Evolutionary conservation across 169 alveolate genomes (phyloP).

Genomic region (Condylostoma magnum): DNA sequence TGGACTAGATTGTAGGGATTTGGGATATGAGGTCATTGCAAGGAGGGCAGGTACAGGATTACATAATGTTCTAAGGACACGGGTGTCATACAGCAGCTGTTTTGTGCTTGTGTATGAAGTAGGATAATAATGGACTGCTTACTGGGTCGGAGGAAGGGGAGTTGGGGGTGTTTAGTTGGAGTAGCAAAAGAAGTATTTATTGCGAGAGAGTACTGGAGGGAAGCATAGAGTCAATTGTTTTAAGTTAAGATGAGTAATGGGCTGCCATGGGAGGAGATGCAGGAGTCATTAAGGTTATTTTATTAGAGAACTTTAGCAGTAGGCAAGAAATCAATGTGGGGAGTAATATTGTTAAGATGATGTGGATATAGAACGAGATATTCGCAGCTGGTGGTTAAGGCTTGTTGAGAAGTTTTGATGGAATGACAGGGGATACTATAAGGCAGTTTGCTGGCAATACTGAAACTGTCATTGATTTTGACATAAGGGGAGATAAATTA

Average conservation of each 20-base stretch:
- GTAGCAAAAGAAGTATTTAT: neutral
- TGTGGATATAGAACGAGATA: slow-evolving; percentile 6
- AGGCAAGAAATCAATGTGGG: neutral
- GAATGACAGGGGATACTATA: neutral
- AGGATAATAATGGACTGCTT: neutral
- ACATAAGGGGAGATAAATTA: slow-evolving; percentile 13
- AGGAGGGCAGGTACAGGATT: neutral
- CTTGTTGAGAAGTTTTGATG: slow-evolving; percentile 2
- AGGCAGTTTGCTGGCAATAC: neutral
- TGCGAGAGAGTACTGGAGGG: neutral
- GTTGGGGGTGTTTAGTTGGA: neutral
- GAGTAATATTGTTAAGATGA: slow-evolving; percentile 4
- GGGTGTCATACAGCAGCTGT: slow-evolving; percentile 1
- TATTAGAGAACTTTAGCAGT: neutral
- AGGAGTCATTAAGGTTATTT: slow-evolving; percentile 20
- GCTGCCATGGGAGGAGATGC: neutral
- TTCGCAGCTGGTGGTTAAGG: slow-evolving; percentile 7
- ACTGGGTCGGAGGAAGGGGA: slow-evolving; percentile 11
- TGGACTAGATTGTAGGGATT: slow-evolving; percentile 4
- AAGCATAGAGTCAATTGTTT: neutral
- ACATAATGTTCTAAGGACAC: neutral
- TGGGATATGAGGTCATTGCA: slow-evolving; percentile 23
- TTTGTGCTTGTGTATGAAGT: slow-evolving; percentile 2
- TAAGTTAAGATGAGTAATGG: slow-evolving; percentile 14
- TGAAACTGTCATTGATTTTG: slow-evolving; percentile 23